phyloP scores from a whole-genome alignment of 306 rosid genomes.

The Fagus sylvatica region DNA sequence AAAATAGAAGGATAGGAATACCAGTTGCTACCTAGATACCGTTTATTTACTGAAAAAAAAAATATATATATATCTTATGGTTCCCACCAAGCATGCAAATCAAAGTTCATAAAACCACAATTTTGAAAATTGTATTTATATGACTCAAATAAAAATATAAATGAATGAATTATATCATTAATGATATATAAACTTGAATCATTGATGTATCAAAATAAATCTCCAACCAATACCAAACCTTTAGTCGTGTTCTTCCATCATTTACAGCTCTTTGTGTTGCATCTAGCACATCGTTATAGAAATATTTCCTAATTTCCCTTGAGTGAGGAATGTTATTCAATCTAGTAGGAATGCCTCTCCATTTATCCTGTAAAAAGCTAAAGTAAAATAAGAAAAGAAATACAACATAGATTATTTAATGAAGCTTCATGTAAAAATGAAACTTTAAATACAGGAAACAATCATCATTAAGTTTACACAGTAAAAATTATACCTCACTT shows the following conservation, averaged over 20 bases:
- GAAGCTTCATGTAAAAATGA: conserved; percentile 2
- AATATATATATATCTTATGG: background rate
- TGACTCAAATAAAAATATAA: background rate
- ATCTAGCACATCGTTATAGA: conserved; percentile 77
- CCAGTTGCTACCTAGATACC: background rate
- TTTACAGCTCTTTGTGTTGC: conserved; percentile 72
- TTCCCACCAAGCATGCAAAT: background rate
- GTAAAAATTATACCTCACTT: conserved; percentile 44
- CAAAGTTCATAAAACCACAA: background rate
- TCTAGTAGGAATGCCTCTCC: conserved; percentile 97
- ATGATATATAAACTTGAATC: background rate
- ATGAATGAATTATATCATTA: background rate
- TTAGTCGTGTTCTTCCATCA: conserved; percentile 72
- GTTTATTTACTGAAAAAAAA: background rate
- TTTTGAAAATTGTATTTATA: background rate
- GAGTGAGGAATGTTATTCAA: conserved; percentile 95
- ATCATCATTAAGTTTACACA: conserved; percentile 17
- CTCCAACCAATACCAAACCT: conserved; percentile 41
- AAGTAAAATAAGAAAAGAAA: conserved; percentile 41
- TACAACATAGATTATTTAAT: conserved; percentile 16
- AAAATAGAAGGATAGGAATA: background rate
- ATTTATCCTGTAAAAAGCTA: conserved; percentile 69
- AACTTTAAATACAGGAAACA: background rate
- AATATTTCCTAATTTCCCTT: conserved; percentile 83
- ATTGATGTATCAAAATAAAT: background rate